Evolutionary conservation across 495 filamentous ascomycete species (phyloP), one percentile per base, ranked within the genome.

Genomic region (Lasiosphaeris hirsuta): DNA sequence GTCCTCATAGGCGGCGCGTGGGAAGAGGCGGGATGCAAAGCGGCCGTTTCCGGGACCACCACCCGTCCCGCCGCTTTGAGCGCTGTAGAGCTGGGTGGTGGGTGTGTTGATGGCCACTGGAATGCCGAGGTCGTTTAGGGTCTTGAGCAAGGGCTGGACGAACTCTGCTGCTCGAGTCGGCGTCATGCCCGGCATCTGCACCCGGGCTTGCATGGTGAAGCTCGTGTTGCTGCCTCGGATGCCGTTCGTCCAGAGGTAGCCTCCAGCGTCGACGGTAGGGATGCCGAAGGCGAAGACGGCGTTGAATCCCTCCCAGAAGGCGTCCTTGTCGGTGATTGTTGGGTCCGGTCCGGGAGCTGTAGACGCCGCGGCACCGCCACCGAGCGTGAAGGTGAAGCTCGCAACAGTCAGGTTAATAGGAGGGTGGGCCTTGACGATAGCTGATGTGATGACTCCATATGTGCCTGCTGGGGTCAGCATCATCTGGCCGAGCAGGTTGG

Each of bases 371-470:
- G 7, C 30, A 39, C 15, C 68, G 66, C 5, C 30, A 39, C 15
- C 44, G n/a, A 61, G 49, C 2, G 56, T 54, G 49, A 67, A 63
- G 39, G 51, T 63, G 52, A 65, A 75, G 11, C 63, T 47, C 0
- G 67, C 60, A 1, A 65, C 61, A 0, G 71, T 63, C 51, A 82
- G 33, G 18, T 60, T 64, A 38, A 72, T 51, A 7, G 61, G 60
- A 1, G 73, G 70, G 17, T 73, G 63, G 15, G 76, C 77, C 53
- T 79, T 82, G 36, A 76, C 67, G 33, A 77, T 71, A 40, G 70
- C 68, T 0, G 78, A 81, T 10, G 71, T 75, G 10, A 86, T 77
- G 7, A 86, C 69, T 1, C 81, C 84, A 42, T 79, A 86, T 2
- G 81, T 82, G 10, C 77, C 78, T 75, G 39, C 10, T 41, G 43